phyloP scores from a whole-genome alignment of 1,284 basidiomycete genomes.

The Rhodotorula sp. region DNA sequence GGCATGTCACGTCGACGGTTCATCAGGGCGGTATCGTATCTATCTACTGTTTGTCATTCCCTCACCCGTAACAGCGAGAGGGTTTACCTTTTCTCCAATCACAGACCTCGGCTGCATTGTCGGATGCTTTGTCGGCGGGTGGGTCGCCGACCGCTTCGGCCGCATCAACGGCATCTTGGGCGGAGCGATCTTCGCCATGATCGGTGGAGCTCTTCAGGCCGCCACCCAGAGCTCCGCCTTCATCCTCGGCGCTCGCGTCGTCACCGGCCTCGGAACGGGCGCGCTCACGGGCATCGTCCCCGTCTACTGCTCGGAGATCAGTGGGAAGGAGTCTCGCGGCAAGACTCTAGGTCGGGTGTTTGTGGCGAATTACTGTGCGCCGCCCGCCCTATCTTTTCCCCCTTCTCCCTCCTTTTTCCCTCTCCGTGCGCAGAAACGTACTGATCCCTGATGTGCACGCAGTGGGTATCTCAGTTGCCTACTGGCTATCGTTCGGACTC shows the following conservation, averaged over 20 bases:
- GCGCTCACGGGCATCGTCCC: slow-evolving; percentile 58
- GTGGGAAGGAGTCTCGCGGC: slow-evolving; percentile 34
- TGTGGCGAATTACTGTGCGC: slow-evolving; percentile 53
- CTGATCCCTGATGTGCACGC: not conserved
- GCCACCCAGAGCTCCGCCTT: slow-evolving; percentile 57
- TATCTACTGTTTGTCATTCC: slow-evolving; percentile 30
- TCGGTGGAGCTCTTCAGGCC: slow-evolving; percentile 58
- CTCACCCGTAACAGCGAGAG: not conserved
- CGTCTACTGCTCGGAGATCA: slow-evolving; percentile 54
- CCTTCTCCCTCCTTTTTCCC: no score
- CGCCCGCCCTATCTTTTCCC: no score
- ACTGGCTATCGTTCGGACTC: slow-evolving; percentile 58
- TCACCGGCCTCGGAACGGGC: slow-evolving; percentile 59
- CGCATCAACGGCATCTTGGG: slow-evolving; percentile 55
- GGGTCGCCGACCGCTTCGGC: slow-evolving; percentile 51
- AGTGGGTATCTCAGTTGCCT: slow-evolving; percentile 57
- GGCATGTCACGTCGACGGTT: slow-evolving; percentile 57
- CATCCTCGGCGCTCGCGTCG: slow-evolving; percentile 58
- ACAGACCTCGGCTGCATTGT: slow-evolving; percentile 56
- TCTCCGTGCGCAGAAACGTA: no score
- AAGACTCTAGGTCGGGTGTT: slow-evolving; percentile 38
- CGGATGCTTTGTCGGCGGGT: slow-evolving; percentile 57
- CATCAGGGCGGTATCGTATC: slow-evolving; percentile 57
- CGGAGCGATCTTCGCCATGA: slow-evolving; percentile 54
- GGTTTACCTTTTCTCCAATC: slow-evolving; percentile 38